These are phyloP conservation scores for Solanum ossicruentum DNA, from an alignment of 257 asterid species.

Conservation along the genomic window DNA sequence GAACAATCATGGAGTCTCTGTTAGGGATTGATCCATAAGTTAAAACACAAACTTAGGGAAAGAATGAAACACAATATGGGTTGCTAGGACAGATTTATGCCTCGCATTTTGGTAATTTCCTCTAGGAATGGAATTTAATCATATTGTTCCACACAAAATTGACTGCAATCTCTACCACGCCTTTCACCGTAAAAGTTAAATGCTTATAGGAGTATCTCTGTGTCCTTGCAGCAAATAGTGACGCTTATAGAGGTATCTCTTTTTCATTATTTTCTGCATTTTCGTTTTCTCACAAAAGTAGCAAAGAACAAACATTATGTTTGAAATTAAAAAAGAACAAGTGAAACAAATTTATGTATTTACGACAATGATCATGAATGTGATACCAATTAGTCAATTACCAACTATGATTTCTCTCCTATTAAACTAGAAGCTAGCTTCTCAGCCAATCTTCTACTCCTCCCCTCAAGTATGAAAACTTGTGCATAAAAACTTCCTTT, in stretches of 20 bases:
- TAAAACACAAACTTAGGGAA: conserved; percentile 83
- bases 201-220: neutral
- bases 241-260: neutral
- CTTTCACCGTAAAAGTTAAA: neutral
- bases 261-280: neutral
- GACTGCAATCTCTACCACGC: neutral
- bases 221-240: neutral
- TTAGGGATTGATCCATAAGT: conserved; percentile 86
- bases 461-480: neutral
- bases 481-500: neutral
- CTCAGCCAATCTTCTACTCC: neutral
- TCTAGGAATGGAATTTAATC: neutral
- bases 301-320: neutral
- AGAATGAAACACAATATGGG: conserved; percentile 80
- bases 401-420: neutral
- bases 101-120: neutral
- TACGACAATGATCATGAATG: neutral
- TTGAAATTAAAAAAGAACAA: neutral
- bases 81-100: neutral
- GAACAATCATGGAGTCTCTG: conserved; percentile 96
- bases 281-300: neutral
- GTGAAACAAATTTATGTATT: neutral
- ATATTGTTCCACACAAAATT: neutral
- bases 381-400: neutral
- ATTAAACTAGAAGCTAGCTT: neutral